phyloP scores from a whole-genome alignment of 2,329 filamentous ascomycete species.

The Periconia macrospinosa region DNA sequence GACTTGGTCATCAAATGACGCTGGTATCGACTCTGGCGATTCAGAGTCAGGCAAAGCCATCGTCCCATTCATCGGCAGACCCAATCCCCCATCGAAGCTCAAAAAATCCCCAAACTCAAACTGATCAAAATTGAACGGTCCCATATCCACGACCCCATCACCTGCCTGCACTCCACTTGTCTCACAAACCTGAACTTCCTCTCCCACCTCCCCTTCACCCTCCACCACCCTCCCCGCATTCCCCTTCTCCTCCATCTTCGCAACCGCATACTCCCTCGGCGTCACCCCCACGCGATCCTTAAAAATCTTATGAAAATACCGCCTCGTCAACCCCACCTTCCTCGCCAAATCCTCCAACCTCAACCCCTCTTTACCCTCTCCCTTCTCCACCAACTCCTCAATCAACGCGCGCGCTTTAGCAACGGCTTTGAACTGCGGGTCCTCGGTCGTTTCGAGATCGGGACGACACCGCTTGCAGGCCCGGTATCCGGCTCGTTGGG shows the following conservation, averaged over 20 bases:
- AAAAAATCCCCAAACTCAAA: slow-evolving; percentile 33
- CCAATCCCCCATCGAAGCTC: slow-evolving; percentile 21
- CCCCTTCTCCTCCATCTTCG: slow-evolving; percentile 12
- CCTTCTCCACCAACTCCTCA: slow-evolving; percentile 22
- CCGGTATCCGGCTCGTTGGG: slow-evolving; percentile 55
- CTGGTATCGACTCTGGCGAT: slow-evolving; percentile 5
- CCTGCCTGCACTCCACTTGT: background rate
- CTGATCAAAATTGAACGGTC: slow-evolving; percentile 17
- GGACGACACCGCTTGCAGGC: slow-evolving; percentile 63
- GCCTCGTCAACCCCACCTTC: slow-evolving; percentile 56
- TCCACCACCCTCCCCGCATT: background rate
- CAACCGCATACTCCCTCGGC: slow-evolving; percentile 48
- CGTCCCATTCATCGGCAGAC: slow-evolving; percentile 6
- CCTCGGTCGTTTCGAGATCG: slow-evolving; percentile 35
- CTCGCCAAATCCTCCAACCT: slow-evolving; percentile 54
- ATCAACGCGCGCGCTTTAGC: slow-evolving; percentile 40
- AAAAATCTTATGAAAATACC: slow-evolving; percentile 63
- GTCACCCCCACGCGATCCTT: slow-evolving; percentile 59
- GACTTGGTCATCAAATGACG: slow-evolving; percentile 16
- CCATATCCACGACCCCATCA: slow-evolving; percentile 5
- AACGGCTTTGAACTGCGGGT: slow-evolving; percentile 51
- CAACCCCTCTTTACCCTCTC: slow-evolving; percentile 17
- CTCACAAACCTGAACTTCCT: background rate
- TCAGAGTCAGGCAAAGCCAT: slow-evolving; percentile 3
- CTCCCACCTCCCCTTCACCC: background rate